phyloP scores from a whole-genome alignment of 2,329 filamentous ascomycete species.

The Beauveria asiatica region DNA sequence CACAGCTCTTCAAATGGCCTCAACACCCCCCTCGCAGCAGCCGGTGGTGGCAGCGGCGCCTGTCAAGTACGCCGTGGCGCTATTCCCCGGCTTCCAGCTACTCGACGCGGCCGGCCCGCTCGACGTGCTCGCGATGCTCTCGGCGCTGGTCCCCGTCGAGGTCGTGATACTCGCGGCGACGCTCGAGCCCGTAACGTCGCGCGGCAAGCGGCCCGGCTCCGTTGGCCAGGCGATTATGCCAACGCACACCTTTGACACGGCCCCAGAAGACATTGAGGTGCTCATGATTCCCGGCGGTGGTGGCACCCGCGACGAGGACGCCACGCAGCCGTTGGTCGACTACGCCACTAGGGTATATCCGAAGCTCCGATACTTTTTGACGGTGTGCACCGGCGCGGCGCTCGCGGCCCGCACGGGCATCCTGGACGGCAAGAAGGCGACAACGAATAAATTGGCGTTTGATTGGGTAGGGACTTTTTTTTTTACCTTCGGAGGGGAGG shows the following conservation, averaged over 20 bases:
- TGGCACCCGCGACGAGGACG: slow-evolving; percentile 21
- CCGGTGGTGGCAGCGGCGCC: not conserved
- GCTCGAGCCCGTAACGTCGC: slow-evolving; percentile 23
- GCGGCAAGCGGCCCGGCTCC: slow-evolving; percentile 7
- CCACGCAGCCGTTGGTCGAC: slow-evolving; percentile 21
- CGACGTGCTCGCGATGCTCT: slow-evolving; percentile 25
- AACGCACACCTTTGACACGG: slow-evolving; percentile 29
- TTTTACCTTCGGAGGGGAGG: too few species aligned
- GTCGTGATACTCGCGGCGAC: slow-evolving; percentile 21
- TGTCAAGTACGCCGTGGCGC: slow-evolving; percentile 23
- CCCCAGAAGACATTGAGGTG: slow-evolving; percentile 27
- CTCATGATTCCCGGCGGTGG: slow-evolving; percentile 31
- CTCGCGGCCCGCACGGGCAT: slow-evolving; percentile 47
- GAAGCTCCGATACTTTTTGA: slow-evolving; percentile 43
- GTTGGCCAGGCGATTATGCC: slow-evolving; percentile 25
- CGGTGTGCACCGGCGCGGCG: slow-evolving; percentile 52
- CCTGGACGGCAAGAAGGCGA: slow-evolving; percentile 47
- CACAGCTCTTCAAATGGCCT: too few species aligned
- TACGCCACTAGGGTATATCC: slow-evolving; percentile 36
- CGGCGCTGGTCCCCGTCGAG: slow-evolving; percentile 16
- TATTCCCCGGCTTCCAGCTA: slow-evolving; percentile 29
- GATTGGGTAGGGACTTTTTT: slow-evolving; percentile 19
- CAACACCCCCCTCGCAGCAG: too few species aligned
- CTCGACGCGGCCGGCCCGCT: slow-evolving; percentile 33
- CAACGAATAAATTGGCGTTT: slow-evolving; percentile 51